Conservation (phyloP, 352 stramenopile species). For the Plasmopara halstedii region DNA sequence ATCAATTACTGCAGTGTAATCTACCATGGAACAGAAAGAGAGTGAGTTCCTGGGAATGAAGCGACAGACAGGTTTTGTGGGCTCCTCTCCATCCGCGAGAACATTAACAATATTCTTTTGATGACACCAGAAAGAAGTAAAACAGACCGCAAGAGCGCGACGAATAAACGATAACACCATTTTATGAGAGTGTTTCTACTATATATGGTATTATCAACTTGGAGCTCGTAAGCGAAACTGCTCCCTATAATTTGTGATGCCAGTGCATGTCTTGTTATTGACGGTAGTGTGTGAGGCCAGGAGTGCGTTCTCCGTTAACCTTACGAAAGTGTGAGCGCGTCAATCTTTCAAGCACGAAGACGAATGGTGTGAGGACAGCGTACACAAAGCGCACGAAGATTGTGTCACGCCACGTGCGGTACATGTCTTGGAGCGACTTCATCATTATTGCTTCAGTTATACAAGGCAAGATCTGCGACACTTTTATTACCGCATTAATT, state of each 20-base stretch:
- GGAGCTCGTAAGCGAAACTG: background rate
- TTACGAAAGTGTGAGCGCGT: constrained; percentile 23
- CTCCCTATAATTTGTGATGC: too few species aligned
- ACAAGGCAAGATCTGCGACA: background rate
- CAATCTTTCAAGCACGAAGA: constrained; percentile 10
- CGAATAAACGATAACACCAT: background rate
- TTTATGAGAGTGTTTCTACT: constrained; percentile 3
- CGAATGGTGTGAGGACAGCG: constrained; percentile 16
- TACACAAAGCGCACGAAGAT: constrained; percentile 21
- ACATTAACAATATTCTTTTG: background rate
- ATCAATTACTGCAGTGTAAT: constrained; percentile 71
- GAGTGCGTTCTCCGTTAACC: constrained; percentile 18
- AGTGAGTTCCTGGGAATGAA: constrained; percentile 55
- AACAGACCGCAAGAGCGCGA: background rate
- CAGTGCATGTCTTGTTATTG: constrained; percentile 3
- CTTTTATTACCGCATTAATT: background rate
- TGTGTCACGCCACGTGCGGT: constrained; percentile 16
- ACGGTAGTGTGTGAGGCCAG: constrained; percentile 18
- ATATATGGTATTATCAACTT: constrained; percentile 3
- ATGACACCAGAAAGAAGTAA: background rate
- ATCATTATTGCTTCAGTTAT: too few species aligned
- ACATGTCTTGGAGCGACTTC: constrained; percentile 11
- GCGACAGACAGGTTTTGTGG: constrained; percentile 33
- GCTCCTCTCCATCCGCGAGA: constrained; percentile 35
- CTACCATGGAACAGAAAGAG: constrained; percentile 77